phyloP scores from a whole-genome alignment of 495 filamentous ascomycete species.

The Parmelia sp. region DNA sequence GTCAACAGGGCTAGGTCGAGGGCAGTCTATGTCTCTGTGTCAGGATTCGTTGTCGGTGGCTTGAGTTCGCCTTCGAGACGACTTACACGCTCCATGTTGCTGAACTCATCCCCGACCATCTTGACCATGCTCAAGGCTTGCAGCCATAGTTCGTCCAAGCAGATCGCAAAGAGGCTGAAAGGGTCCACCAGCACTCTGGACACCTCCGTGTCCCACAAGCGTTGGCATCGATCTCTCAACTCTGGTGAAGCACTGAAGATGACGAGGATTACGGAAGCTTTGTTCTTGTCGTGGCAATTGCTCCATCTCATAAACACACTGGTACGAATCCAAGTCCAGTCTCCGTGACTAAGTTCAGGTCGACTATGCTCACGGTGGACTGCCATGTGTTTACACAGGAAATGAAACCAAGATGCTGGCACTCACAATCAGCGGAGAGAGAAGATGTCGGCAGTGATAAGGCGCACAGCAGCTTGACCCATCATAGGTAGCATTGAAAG shows the following conservation, averaged over 20 bases:
- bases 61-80: not conserved
- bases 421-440: not conserved
- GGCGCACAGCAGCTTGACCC: not conserved
- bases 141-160: slow-evolving; percentile 11
- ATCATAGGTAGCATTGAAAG: not conserved
- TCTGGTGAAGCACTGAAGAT: slow-evolving; percentile 9
- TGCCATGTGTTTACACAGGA: slow-evolving; percentile 7
- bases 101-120: slow-evolving; percentile 2
- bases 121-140: slow-evolving; percentile 12
- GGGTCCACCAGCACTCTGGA: slow-evolving; percentile 5
- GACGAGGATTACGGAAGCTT: not conserved
- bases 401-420: slow-evolving; percentile 9
- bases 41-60: not conserved
- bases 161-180: slow-evolving; percentile 15
- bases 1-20: not conserved
- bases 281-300: not conserved
- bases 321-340: slow-evolving; percentile 12
- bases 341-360: slow-evolving; percentile 9
- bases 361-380: not conserved
- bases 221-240: slow-evolving; percentile 1
- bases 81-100: slow-evolving; percentile 16
- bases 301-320: slow-evolving; percentile 13
- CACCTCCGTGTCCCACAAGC: not conserved
- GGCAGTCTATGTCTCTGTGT: not conserved
- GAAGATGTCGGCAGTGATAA: not conserved